These are phyloP conservation scores for Colletotrichum agaves DNA, from an alignment of 2,329 filamentous ascomycete species.

Conservation along the genomic window DNA sequence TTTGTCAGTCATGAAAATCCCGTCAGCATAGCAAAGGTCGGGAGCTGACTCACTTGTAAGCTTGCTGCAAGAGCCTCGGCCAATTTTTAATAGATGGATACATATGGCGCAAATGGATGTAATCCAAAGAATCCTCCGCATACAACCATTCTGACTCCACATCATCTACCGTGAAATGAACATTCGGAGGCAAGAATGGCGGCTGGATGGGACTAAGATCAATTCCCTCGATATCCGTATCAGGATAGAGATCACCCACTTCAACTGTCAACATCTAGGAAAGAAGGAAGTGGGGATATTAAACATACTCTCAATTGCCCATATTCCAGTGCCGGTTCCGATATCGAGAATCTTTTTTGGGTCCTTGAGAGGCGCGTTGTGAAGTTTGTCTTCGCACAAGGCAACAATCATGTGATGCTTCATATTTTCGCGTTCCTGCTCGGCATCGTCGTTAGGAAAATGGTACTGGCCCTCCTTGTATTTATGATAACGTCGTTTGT, in stretches of 20 bases:
- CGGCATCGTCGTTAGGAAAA: constrained; percentile 55
- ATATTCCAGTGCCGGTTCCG: constrained; percentile 42
- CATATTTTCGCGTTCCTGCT: constrained; percentile 53
- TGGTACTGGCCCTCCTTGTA: constrained; percentile 53
- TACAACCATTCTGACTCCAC: constrained; percentile 47
- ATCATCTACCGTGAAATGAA: constrained; percentile 79
- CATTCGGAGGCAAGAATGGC: constrained; percentile 72
- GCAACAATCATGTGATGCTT: constrained; percentile 53
- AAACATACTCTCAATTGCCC: constrained; percentile 53
- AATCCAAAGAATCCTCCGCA: constrained; percentile 40
- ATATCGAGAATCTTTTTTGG: constrained; percentile 38
- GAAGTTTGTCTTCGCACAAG: constrained; percentile 48
- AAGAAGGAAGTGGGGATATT: background rate
- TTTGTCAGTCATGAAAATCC: no score
- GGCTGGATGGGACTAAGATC: constrained; percentile 43
- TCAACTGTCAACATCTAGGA: background rate
- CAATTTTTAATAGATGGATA: constrained; percentile 46
- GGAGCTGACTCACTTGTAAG: constrained; percentile 24
- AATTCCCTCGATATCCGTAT: constrained; percentile 47
- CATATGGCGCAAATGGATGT: constrained; percentile 42
- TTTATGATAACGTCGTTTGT: constrained; percentile 51
- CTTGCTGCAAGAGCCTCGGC: constrained; percentile 37
- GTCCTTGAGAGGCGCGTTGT: background rate
- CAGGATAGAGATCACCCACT: constrained; percentile 47
- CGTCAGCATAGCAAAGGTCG: background rate